phyloP scores from a whole-genome alignment of 2,329 filamentous ascomycete species.

The Phyllachora maydis region DNA sequence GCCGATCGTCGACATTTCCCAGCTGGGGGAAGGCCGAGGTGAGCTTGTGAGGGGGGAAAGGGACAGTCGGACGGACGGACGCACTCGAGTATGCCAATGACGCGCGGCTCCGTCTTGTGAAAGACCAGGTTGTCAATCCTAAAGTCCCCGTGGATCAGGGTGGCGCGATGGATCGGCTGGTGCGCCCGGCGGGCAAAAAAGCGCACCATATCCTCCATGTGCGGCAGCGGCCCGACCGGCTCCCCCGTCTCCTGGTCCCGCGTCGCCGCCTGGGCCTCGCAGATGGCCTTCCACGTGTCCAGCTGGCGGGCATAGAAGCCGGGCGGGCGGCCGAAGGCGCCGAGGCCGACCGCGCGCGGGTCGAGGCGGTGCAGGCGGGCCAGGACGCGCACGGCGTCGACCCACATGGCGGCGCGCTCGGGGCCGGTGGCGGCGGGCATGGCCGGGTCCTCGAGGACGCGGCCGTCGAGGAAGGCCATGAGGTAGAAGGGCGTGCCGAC shows the following conservation, averaged over 20 bases:
- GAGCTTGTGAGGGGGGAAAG: background rate
- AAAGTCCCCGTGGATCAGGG: slow-evolving; percentile 85
- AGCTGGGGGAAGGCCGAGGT: slow-evolving; percentile 21
- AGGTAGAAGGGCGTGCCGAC: slow-evolving; percentile 91
- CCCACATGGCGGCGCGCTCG: slow-evolving; percentile 68
- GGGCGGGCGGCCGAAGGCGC: slow-evolving; percentile 46
- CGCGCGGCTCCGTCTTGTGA: slow-evolving; percentile 67
- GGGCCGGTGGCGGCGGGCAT: slow-evolving; percentile 50
- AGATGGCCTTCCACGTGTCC: slow-evolving; percentile 62
- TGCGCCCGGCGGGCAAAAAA: slow-evolving; percentile 53
- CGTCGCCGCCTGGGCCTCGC: slow-evolving; percentile 53
- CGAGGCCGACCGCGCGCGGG: slow-evolving; percentile 44
- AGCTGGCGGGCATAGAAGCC: slow-evolving; percentile 82
- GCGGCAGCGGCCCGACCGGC: slow-evolving; percentile 63
- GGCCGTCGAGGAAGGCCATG: slow-evolving; percentile 87
- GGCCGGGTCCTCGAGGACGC: slow-evolving; percentile 77
- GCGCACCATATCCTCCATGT: slow-evolving; percentile 57
- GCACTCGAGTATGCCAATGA: slow-evolving; percentile 81
- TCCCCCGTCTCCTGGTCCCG: slow-evolving; percentile 58
- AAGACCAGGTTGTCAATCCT: slow-evolving; percentile 89
- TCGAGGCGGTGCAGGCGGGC: slow-evolving; percentile 68
- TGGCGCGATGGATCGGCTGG: slow-evolving; percentile 59
- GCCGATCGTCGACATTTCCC: slow-evolving; percentile 98
- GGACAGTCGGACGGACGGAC: slow-evolving; percentile 8
- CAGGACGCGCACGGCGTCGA: slow-evolving; percentile 61